Percentiles rank a stretch among this genome's conserved stretches.
Evolutionary conservation across 805 yeast species (phyloP).

Genomic region (Komagataella mondaviorum): DNA sequence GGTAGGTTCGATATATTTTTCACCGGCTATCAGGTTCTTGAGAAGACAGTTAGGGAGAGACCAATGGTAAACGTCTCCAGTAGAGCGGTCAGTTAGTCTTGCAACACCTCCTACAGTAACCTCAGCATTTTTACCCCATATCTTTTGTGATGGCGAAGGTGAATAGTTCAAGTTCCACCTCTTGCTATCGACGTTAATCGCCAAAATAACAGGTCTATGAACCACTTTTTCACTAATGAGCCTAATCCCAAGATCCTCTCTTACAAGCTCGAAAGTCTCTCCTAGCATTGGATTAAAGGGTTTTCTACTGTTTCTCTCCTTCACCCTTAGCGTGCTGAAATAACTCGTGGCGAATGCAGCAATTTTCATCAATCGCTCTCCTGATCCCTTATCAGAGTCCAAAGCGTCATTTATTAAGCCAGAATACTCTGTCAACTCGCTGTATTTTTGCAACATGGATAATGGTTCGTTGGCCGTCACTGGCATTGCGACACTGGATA

Average conservation of each 20-base stretch:
- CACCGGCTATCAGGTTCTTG: conserved; percentile 88
- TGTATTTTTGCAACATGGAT: conserved; percentile 62
- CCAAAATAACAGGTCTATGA: conserved; percentile 81
- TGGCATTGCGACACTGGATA: conserved; percentile 82
- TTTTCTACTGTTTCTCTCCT: conserved; percentile 67
- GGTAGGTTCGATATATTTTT: conserved; percentile 81
- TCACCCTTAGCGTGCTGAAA: conserved; percentile 57
- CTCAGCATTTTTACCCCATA: conserved; percentile 93
- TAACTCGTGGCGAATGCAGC: conserved; percentile 77
- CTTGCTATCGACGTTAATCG: conserved; percentile 59
- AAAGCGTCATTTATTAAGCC: conserved; percentile 51
- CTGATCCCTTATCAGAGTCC: conserved; percentile 27
- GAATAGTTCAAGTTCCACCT: conserved; percentile 56
- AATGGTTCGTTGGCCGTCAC: conserved; percentile 90
- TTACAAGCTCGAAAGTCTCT: conserved; percentile 81
- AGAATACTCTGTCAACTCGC: conserved; percentile 73
- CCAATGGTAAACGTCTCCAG: conserved; percentile 75
- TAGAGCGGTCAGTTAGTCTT: conserved; percentile 36
- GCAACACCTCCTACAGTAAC: conserved; percentile 62
- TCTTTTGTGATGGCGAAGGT: conserved; percentile 72
- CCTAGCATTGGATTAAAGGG: conserved; percentile 94
- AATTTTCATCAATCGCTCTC: conserved; percentile 49
- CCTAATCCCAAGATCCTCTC: conserved; percentile 72
- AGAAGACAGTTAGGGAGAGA: conserved; percentile 69
- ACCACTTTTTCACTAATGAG: conserved; percentile 73